These are phyloP conservation scores for Psilocybe sp. DNA, from an alignment of 768 basidiomycete genomes.

Conservation along the genomic window DNA sequence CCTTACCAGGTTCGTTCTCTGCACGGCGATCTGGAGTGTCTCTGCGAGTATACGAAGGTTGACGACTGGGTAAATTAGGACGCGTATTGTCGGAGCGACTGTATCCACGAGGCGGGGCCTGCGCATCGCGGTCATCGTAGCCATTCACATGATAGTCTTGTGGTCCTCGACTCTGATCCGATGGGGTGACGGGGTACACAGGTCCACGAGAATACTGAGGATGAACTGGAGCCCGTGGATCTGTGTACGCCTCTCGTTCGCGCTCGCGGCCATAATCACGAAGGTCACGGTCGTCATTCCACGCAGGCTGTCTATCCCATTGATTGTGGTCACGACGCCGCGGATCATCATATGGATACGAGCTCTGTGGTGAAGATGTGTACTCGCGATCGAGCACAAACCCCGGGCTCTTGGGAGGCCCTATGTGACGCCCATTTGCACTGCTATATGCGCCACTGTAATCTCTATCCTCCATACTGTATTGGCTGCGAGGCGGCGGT, in stretches of 20 bases:
- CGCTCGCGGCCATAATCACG: constrained; percentile 5
- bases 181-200: constrained; percentile 5
- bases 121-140: not conserved
- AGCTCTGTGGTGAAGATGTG: not conserved
- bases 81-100: not conserved
- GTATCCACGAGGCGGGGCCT: not conserved
- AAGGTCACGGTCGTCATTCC: constrained; percentile 1
- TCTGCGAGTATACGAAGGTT: constrained; percentile 2
- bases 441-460: constrained; percentile 1
- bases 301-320: not conserved
- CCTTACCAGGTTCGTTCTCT: not conserved
- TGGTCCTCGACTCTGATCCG: constrained; percentile 8
- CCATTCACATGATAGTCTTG: not conserved
- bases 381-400: constrained; percentile 7
- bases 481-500: not conserved
- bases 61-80: not conserved
- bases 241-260: constrained; percentile 1
- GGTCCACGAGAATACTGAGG: constrained; percentile 6
- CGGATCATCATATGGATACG: not conserved
- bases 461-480: constrained; percentile 13
- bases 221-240: not conserved
- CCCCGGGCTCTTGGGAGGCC: constrained; percentile 5
- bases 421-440: not conserved
- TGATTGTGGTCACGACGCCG: constrained; percentile 4
- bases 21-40: constrained; percentile 4